Percentiles rank a stretch among this genome's conserved stretches.
Conservation (phyloP, 768 basidiomycete species). For the Lentinus brumalis region DNA sequence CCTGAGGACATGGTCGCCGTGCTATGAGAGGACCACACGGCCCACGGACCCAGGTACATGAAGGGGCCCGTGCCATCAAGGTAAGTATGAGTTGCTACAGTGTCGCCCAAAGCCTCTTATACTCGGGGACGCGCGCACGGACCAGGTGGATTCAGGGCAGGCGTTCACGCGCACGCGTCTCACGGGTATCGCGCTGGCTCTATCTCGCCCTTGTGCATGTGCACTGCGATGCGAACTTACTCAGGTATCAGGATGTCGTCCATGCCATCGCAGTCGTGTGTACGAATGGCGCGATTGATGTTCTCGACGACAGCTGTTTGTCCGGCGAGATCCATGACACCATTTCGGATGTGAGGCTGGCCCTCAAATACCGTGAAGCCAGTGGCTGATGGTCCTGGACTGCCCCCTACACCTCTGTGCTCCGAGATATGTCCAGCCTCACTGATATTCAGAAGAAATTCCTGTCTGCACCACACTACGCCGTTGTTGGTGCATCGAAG, state of each 20-base stretch:
- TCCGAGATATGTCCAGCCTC: conserved; percentile 25
- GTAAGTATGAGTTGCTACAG: conserved; percentile 34
- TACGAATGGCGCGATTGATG: conserved; percentile 14
- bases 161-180: neutral
- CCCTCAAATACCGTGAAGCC: conserved; percentile 14
- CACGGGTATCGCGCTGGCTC: neutral
- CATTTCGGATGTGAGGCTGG: conserved; percentile 15
- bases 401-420: neutral
- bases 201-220: conserved; percentile 1
- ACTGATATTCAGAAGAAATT: conserved; percentile 55
- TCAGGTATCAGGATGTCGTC: neutral
- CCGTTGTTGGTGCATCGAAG: conserved; percentile 83
- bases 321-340: conserved; percentile 8
- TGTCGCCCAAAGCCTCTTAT: conserved; percentile 22
- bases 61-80: conserved; percentile 40
- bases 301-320: conserved; percentile 10
- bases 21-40: conserved; percentile 45
- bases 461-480: conserved; percentile 62
- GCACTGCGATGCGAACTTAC: conserved; percentile 2
- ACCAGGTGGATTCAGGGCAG: conserved; percentile 12
- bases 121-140: conserved; percentile 1
- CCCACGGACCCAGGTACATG: conserved; percentile 39
- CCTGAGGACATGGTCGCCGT: conserved; percentile 59
- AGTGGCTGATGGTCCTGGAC: neutral
- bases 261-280: neutral